Base-by-base conservation (phyloP, 2,329 filamentous ascomycete genomes). In the Colletotrichum cereale region DNA sequence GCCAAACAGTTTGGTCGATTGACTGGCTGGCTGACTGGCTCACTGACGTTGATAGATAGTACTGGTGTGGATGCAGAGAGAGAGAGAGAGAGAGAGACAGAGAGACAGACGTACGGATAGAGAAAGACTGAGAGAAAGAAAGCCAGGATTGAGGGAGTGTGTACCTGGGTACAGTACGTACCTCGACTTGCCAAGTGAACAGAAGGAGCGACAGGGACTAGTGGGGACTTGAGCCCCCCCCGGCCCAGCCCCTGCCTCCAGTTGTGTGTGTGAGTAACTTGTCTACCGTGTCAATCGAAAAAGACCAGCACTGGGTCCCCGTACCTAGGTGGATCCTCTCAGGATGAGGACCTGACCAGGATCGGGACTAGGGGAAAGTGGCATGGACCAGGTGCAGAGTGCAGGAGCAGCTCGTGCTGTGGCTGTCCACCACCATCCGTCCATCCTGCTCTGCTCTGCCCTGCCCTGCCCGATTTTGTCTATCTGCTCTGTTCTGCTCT, bases 251-350 rank as follows among this genome's bases (percentile, higher is more conserved):
- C 67, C 66, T 62, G 48, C 62, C 48, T 36, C 56, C 44, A 36
- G 6, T n/a, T n/a, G n/a, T 16, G 40, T 18, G 16, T 42, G 40
- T 42, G 40, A 5, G 60, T 40, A 24, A 26, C 10, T 42, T 34
- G 12, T 8, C 7, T 36, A 61, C 69, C 36, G 69, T 72, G 58
- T 36, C 52, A 60, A 34, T 29, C n/a, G 26, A 7, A 18, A n/a
- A 21, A 2, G 1, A 0, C 11, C 5, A 11, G 29, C 61, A 72
- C 70, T 72, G 70, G 58, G 36, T 50, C 67, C 53, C 66, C 57
- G 67, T 72, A 72, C 70, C 70, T 21, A 55, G 36, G 47, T 40
- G 47, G 66, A 58, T 52, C 57, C 64, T 36, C 52, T 14, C 16
- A 55, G 26, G 34, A 36, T n/a, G 34, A 52, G 64, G 47, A 44